Percentiles rank a stretch among this genome's conserved stretches.
Evolutionary conservation across 306 rosid genomes (phyloP).

Genomic region (Gleditsia sinensis): DNA sequence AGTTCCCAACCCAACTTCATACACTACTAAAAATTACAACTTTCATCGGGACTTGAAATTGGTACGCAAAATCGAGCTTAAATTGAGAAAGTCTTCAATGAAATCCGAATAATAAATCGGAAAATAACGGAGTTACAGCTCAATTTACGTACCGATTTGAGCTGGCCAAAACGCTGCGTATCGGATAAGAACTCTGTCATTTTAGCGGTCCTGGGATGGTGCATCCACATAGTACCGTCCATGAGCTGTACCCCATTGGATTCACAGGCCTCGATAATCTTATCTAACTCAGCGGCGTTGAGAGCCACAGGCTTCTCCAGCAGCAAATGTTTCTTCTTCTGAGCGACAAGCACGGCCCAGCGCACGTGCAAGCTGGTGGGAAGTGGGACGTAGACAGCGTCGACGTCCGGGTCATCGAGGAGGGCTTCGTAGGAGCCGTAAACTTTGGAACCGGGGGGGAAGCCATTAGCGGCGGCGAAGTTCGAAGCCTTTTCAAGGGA

Average conservation of each 20-base stretch:
- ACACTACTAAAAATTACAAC: not conserved
- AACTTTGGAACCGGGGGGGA: constrained; percentile 52
- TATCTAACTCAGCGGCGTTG: constrained; percentile 59
- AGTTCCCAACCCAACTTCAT: not conserved
- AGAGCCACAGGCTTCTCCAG: constrained; percentile 94
- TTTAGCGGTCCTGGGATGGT: constrained; percentile 73
- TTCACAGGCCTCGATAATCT: constrained; percentile 62
- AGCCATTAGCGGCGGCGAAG: constrained; percentile 69
- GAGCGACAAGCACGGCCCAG: constrained; percentile 83
- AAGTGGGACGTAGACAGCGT: constrained; percentile 82
- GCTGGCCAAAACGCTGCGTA: constrained; percentile 60
- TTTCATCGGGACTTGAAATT: not conserved
- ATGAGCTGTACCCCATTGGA: constrained; percentile 87
- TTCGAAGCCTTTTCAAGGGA: constrained; percentile 64
- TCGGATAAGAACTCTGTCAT: constrained; percentile 62
- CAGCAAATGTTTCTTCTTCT: constrained; percentile 77
- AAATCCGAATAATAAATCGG: not conserved
- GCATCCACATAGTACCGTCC: constrained; percentile 99
- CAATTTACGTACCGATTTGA: constrained; percentile 54
- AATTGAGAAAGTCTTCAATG: not conserved
- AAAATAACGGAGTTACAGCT: not conserved
- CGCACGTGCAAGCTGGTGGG: constrained; percentile 79
- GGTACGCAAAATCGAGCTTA: not conserved
- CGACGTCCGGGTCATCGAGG: constrained; percentile 72
- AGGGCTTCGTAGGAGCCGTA: constrained; percentile 84